Evolutionary conservation across 78 protist genomes (phyloP), one percentile per base, ranked within the genome.

Genomic region (Dictyostelium discoideum): DNA sequence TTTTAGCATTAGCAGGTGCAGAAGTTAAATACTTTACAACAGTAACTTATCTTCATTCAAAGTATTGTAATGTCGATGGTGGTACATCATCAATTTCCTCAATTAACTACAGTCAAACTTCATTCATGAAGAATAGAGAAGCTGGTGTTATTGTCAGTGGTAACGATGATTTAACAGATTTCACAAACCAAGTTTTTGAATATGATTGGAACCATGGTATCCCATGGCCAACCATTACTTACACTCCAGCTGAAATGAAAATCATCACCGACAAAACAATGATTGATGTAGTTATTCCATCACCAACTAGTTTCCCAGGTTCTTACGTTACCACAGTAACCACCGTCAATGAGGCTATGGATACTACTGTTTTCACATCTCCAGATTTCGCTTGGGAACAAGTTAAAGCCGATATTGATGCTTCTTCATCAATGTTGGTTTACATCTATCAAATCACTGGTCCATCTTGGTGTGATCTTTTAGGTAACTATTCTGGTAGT

Each of bases 41-140:
- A 6, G 42, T 86, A 3, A 96, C 96, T 22, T 96, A 92, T 79
- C 54, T 89, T 9, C 97, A 96, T 39, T 13, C 86, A 29, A 96
- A 96, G 85, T 92, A 77, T 69, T 76, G 93, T 37, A 74, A 46
- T 42, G 29, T 79, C 40, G 97, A 96, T 83, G 94, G 93, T 24
- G 42, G 40, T 18, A 46, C 93, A 42, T 20, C 92, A 40, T 73
- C 93, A 2, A 65, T 95, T 57, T 88, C 95, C 29, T 96, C 97
- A 16, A 84, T 96, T 65, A 96, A 96, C 94, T 96, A 44, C 48
- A 80, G 92, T 84, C 44, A 92, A 39, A 96, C 93, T 29, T 96
- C 97, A 42, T 86, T 93, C 69, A 87, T 92, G 93, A 87, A 87
- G 85, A 92, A 96, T 54, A 84, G 97, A 85, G 97, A 96, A 54